Evolutionary conservation across 1,139 yeast species (phyloP), one percentile per base, ranked within the genome.

Genomic region (Candida sanyaensis): DNA sequence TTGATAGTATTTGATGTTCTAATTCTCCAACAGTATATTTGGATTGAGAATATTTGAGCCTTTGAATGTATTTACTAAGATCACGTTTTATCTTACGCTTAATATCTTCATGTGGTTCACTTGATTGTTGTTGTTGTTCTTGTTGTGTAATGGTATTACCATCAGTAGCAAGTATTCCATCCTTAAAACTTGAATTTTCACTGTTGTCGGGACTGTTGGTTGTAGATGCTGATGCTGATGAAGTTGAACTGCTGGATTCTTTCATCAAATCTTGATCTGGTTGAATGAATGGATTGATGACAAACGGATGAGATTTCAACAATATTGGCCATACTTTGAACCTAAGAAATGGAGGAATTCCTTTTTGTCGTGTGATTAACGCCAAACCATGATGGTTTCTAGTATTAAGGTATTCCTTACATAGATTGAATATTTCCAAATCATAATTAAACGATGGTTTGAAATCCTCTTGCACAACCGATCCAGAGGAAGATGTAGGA

Each of bases 311-410:
- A 57, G 83, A 82, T 55, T 84, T 84, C 51, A 92, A 67, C 45
- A 92, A 65, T 8, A 89, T 69, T 2, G 97, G 97, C 97, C 97
- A 92, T 9, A 88, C 86, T 51, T 80, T 76, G 56, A 81, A 84
- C 51, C 98, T 76, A 47, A 90, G 72, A 52, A 84, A 80, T 0
- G 96, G 96, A 1, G 97, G 97, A 26, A 91, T 73, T 2, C 98
- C 97, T 52, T 83, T 77, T 57, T 87, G 92, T 53, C 97, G 75
- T 2, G 96, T 92, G 12, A 92, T 69, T 53, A 84, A 73, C 0
- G 97, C 96, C 44, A 92, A 69, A 1, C 88, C 89, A 42, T 82
- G 83, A 48, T 81, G 78, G 60, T 86, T 83, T 48, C 74, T 74
- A 36, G 73, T 72, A 44, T 70, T 70, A 21, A 85, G 66, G 56